Conservation (phyloP, 305 asterid species). For the Fraxinus dipetala region DNA sequence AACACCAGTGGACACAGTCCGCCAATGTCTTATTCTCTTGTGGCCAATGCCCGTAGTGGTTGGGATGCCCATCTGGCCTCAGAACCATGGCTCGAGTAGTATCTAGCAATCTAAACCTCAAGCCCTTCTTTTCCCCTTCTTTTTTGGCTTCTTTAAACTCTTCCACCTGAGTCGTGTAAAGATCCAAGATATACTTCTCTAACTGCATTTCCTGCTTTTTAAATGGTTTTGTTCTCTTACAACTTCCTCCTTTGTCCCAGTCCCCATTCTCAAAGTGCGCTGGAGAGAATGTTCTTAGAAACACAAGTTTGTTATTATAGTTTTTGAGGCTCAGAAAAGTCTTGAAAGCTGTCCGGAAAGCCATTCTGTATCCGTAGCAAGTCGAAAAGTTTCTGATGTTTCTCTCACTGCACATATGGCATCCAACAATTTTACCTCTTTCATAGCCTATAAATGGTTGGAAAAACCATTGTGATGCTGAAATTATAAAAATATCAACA, state of each 20-base stretch:
- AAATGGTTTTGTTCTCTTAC: slow-evolving; percentile 20
- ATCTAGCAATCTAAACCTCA: slow-evolving; percentile 27
- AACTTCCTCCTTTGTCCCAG: slow-evolving; percentile 29
- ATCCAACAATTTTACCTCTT: slow-evolving; percentile 20
- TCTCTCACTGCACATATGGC: slow-evolving; percentile 18
- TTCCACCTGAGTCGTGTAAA: slow-evolving; percentile 23
- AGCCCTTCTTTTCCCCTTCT: slow-evolving; percentile 19
- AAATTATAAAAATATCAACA: slow-evolving; percentile 16
- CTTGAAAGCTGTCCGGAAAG: slow-evolving; percentile 28
- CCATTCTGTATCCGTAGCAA: slow-evolving; percentile 22
- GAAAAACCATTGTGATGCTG: slow-evolving; percentile 30
- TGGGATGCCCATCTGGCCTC: slow-evolving; percentile 34
- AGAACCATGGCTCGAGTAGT: slow-evolving; percentile 24
- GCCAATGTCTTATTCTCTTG: slow-evolving; percentile 20
- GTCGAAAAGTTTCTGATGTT: slow-evolving; percentile 3
- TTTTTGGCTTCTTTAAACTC: slow-evolving; percentile 24
- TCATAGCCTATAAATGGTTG: slow-evolving; percentile 24
- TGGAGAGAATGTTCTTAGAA: slow-evolving; percentile 29
- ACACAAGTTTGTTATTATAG: slow-evolving; percentile 13
- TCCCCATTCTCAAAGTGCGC: slow-evolving; percentile 29
- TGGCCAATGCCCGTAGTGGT: slow-evolving; percentile 28
- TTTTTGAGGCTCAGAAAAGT: slow-evolving; percentile 13
- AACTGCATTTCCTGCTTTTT: slow-evolving; percentile 14
- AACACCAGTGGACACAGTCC: slow-evolving; percentile 36
- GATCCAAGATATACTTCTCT: slow-evolving; percentile 16